phyloP scores from a whole-genome alignment of 2,329 filamentous ascomycete genomes.

The Fusarium fracticaudum region DNA sequence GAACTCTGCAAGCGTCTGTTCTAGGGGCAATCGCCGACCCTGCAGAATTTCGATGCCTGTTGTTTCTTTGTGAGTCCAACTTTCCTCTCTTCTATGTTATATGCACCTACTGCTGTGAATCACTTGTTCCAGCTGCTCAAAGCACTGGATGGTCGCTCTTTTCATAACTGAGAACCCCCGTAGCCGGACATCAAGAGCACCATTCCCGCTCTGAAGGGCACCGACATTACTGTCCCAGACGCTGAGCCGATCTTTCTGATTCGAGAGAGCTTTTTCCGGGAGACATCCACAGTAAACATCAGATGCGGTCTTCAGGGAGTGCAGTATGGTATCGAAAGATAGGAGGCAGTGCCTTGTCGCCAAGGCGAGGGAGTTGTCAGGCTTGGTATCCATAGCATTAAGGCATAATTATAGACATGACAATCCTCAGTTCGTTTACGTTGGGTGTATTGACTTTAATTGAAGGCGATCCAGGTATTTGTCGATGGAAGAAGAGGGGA shows the following conservation, averaged over 20 bases:
- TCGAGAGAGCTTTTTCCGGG: neutral
- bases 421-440: neutral
- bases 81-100: neutral
- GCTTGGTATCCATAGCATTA: neutral
- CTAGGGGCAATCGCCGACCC: neutral
- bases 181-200: neutral
- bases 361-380: neutral
- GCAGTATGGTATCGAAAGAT: neutral
- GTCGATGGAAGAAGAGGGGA: neutral
- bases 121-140: neutral
- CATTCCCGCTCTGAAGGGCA: neutral
- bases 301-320: neutral
- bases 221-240: neutral
- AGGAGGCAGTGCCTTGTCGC: neutral
- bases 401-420: neutral
- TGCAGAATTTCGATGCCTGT: neutral
- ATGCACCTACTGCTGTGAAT: neutral
- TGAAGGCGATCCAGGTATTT: neutral
- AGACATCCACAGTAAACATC: neutral
- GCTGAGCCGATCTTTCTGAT: neutral
- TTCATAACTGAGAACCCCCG: neutral
- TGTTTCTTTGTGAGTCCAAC: neutral
- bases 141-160: neutral
- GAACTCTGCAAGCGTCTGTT: neutral
- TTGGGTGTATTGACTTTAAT: neutral